phyloP scores from a whole-genome alignment of 106 monocot genomes.

The Dendrobium officinale region DNA sequence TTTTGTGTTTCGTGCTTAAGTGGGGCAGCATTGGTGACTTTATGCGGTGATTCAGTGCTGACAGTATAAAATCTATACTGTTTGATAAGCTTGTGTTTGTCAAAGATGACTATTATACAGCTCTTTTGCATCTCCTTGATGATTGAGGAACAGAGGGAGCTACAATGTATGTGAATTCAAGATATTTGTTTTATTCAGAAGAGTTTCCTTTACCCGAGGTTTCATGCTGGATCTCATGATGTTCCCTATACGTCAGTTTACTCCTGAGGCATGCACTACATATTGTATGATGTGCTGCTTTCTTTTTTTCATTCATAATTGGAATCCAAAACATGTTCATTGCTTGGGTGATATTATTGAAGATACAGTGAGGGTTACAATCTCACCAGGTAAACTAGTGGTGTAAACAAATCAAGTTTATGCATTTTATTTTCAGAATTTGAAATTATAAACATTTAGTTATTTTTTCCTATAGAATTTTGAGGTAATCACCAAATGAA shows the following conservation, averaged over 20 bases:
- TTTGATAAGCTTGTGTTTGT: too few species aligned
- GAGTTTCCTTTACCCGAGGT: not conserved
- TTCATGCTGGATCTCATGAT: not conserved
- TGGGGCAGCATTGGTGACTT: slow-evolving; percentile 7
- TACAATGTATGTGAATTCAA: not conserved
- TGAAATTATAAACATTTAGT: too few species aligned
- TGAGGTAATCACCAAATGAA: too few species aligned
- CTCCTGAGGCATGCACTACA: not conserved
- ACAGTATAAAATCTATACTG: slow-evolving; percentile 1
- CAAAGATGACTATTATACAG: too few species aligned
- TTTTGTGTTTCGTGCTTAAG: slow-evolving; percentile 3
- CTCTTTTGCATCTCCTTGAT: too few species aligned
- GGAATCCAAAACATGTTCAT: not conserved
- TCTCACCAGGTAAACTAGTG: not conserved
- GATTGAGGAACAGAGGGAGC: not conserved
- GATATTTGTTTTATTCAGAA: not conserved
- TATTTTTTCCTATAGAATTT: too few species aligned
- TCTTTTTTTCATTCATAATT: not conserved
- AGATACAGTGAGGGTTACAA: not conserved
- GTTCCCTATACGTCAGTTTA: not conserved
- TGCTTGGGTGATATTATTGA: not conserved
- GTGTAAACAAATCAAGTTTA: too few species aligned
- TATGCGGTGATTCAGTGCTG: slow-evolving; percentile 5
- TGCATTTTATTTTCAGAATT: too few species aligned
- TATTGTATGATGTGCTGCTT: not conserved